Percentiles rank a stretch among this genome's conserved stretches.
Evolutionary conservation across 495 filamentous ascomycete genomes (phyloP).

Genomic region (Tuber brumale): DNA sequence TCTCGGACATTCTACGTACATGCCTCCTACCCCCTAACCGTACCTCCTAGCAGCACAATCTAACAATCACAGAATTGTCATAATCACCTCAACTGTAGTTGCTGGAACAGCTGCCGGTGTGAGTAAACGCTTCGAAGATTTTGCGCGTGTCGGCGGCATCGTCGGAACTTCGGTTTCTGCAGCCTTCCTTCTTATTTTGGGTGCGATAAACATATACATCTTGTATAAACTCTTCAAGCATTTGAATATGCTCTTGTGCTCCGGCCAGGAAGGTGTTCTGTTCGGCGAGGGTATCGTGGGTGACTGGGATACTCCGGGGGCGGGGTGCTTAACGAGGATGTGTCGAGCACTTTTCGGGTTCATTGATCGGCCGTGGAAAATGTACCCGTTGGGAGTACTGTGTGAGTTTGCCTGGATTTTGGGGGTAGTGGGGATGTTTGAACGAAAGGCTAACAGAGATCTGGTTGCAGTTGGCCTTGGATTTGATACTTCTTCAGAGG

Average conservation of each 20-base stretch:
- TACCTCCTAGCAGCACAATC: neutral
- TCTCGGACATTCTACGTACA: conserved; percentile 77
- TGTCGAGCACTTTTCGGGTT: conserved; percentile 72
- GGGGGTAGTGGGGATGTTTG: neutral
- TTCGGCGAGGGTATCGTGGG: conserved; percentile 23
- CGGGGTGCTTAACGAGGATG: conserved; percentile 63
- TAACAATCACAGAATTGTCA: conserved; percentile 56
- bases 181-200: conserved; percentile 72
- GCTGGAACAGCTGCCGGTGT: conserved; percentile 82
- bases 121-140: conserved; percentile 67
- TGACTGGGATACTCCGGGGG: conserved; percentile 52
- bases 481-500: conserved; percentile 90
- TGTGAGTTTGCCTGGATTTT: conserved; percentile 42
- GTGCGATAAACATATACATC: conserved; percentile 79
- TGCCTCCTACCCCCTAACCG: conserved; percentile 9
- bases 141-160: conserved; percentile 76
- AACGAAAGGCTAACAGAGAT: neutral
- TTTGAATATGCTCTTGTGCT: conserved; percentile 54
- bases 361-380: conserved; percentile 93
- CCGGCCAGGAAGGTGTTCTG: conserved; percentile 18
- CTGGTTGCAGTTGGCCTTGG: conserved; percentile 61
- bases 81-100: conserved; percentile 84
- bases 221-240: conserved; percentile 64
- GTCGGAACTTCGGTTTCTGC: conserved; percentile 80
- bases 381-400: conserved; percentile 82